These are phyloP conservation scores for Schizosaccharomyces versatilis DNA, from an alignment of 1,139 yeast species.

Conservation along the genomic window DNA sequence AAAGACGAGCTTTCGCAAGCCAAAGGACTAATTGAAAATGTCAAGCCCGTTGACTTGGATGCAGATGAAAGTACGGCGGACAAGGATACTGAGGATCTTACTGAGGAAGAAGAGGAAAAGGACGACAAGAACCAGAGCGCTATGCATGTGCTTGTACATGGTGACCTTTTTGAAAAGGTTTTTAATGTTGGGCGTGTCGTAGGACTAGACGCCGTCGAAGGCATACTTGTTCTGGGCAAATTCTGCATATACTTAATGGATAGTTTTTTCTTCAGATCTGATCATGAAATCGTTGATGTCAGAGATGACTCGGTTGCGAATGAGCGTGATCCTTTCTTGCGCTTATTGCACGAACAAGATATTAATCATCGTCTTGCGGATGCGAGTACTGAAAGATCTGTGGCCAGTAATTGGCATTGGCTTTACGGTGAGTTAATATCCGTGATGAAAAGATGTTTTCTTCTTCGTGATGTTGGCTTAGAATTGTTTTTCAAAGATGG, in stretches of 20 bases:
- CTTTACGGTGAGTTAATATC: slow-evolving; percentile 33
- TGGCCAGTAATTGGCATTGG: slow-evolving; percentile 23
- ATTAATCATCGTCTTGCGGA: background rate
- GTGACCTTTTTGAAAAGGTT: slow-evolving; percentile 48
- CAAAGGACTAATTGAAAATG: background rate
- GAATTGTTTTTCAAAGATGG: slow-evolving; percentile 60
- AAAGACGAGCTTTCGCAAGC: background rate
- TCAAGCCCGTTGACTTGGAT: background rate
- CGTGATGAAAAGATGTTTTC: slow-evolving; percentile 48
- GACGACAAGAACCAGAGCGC: background rate
- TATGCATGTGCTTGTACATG: slow-evolving; percentile 35
- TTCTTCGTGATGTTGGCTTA: slow-evolving; percentile 54
- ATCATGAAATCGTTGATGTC: slow-evolving; percentile 43
- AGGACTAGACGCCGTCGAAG: slow-evolving; percentile 53
- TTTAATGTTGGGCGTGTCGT: slow-evolving; percentile 56
- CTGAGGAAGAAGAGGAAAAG: background rate
- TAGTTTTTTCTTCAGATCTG: slow-evolving; percentile 32
- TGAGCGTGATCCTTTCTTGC: slow-evolving; percentile 44
- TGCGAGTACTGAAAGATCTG: slow-evolving; percentile 19
- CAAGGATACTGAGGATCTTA: background rate
- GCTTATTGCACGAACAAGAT: slow-evolving; percentile 22
- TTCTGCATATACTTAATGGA: slow-evolving; percentile 44
- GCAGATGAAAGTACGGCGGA: background rate
- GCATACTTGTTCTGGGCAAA: slow-evolving; percentile 46
- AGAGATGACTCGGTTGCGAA: slow-evolving; percentile 36